Percentiles rank a stretch among this genome's conserved stretches.
phyloP scores from a whole-genome alignment of 2,329 filamentous ascomycete genomes.

The Microthyrium microscopicum region DNA sequence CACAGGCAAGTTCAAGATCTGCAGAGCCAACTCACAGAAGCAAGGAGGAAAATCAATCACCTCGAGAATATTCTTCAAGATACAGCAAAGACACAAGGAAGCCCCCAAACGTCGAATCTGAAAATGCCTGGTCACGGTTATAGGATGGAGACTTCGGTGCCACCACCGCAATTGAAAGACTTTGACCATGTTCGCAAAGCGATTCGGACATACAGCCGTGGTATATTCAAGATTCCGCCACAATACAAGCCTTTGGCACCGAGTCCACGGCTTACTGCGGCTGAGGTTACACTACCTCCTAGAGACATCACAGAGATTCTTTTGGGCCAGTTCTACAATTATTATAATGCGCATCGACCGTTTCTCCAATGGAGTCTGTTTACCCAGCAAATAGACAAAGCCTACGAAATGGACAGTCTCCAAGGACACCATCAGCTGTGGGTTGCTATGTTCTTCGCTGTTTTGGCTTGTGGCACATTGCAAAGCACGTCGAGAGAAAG shows the following conservation, averaged over 20 bases:
- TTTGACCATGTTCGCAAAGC: slow-evolving; percentile 56
- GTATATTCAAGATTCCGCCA: slow-evolving; percentile 63
- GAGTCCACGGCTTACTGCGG: slow-evolving; percentile 23
- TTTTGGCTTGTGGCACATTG: slow-evolving; percentile 68
- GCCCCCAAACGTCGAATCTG: not conserved
- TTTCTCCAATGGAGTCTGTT: slow-evolving; percentile 82
- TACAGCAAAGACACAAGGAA: not conserved
- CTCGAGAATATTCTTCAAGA: slow-evolving; percentile 48
- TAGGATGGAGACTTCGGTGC: slow-evolving; percentile 41
- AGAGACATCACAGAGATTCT: slow-evolving; percentile 55
- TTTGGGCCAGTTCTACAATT: slow-evolving; percentile 57
- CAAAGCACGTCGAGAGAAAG: slow-evolving; percentile 37
- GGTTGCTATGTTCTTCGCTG: slow-evolving; percentile 64
- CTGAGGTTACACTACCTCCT: slow-evolving; percentile 44
- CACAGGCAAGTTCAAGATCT: slow-evolving; percentile 77
- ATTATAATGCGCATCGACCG: slow-evolving; percentile 65
- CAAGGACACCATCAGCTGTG: slow-evolving; percentile 49
- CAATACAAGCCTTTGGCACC: slow-evolving; percentile 42
- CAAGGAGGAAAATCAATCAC: slow-evolving; percentile 64
- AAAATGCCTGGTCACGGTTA: too few relatives aligned
- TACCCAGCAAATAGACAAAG: slow-evolving; percentile 53
- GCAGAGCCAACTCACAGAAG: slow-evolving; percentile 71
- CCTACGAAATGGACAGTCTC: slow-evolving; percentile 52
- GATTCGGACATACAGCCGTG: slow-evolving; percentile 55
- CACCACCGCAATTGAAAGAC: slow-evolving; percentile 47